Evolutionary conservation across 345 rosid species (phyloP).

Genomic region (Stellera chamaejasme): DNA sequence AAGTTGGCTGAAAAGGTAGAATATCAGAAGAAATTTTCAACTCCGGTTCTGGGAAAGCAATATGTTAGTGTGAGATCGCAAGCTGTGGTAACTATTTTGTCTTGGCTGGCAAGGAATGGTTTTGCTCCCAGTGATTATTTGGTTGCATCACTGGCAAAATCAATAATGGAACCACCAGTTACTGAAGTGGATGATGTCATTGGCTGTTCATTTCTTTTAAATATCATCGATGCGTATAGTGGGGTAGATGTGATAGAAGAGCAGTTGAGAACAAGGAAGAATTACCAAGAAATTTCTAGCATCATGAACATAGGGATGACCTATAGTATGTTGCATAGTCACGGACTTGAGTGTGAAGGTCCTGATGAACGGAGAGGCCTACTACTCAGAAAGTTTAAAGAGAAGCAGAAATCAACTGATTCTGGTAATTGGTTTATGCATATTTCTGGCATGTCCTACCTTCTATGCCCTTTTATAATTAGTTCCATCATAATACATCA

Average conservation of each 20-base stretch:
- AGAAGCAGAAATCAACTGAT: constrained; percentile 48
- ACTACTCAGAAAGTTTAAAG: constrained; percentile 52
- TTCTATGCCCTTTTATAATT: background rate
- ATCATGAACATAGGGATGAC: constrained; percentile 91
- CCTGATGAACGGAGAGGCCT: constrained; percentile 71
- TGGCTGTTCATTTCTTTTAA: constrained; percentile 84
- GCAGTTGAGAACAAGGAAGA: constrained; percentile 66
- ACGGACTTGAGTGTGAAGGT: constrained; percentile 71
- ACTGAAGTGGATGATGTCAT: constrained; percentile 77
- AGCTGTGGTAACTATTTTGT: constrained; percentile 54
- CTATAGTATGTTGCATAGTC: constrained; percentile 72
- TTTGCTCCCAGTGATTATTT: constrained; percentile 82
- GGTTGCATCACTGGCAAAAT: constrained; percentile 68
- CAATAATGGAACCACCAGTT: constrained; percentile 77
- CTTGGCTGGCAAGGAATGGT: constrained; percentile 84
- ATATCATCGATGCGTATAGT: constrained; percentile 78
- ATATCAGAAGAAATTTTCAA: constrained; percentile 34
- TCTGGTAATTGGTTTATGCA: constrained; percentile 44
- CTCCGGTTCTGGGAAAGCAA: constrained; percentile 51
- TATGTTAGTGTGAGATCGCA: constrained; percentile 54
- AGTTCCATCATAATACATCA: background rate
- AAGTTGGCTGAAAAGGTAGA: constrained; percentile 48
- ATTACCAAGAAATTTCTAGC: constrained; percentile 76
- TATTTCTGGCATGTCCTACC: constrained; percentile 3
- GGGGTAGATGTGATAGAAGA: constrained; percentile 93